Percentiles rank a stretch among this genome's conserved stretches.
Evolutionary conservation across 2,329 filamentous ascomycete species (phyloP).

Genomic region (Fusarium scirpi): DNA sequence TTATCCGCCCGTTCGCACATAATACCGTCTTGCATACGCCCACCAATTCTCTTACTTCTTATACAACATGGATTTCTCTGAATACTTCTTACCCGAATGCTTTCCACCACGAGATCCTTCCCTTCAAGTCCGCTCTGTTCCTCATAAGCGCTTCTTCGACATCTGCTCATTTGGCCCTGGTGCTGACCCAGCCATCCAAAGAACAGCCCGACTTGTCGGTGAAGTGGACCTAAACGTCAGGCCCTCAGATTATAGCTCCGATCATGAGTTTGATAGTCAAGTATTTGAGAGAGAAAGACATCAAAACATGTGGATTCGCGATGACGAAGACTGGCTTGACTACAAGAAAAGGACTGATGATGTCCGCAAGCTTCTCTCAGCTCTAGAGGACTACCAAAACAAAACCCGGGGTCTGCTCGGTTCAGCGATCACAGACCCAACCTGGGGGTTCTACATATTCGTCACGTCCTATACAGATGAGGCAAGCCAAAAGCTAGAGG

Average conservation of each 20-base stretch:
- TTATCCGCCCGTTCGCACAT: neutral
- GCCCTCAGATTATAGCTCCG: constrained; percentile 18
- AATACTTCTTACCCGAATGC: neutral
- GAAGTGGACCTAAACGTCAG: constrained; percentile 22
- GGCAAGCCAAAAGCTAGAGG: neutral
- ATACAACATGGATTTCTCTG: neutral
- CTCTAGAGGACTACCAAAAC: constrained; percentile 6
- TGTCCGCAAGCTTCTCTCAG: constrained; percentile 23
- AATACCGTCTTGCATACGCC: neutral
- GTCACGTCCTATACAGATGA: constrained; percentile 22
- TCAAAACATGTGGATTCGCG: constrained; percentile 10
- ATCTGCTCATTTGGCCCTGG: constrained; percentile 24
- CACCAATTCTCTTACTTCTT: neutral
- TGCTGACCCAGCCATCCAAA: constrained; percentile 4
- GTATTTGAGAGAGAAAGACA: constrained; percentile 22
- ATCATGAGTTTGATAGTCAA: constrained; percentile 15
- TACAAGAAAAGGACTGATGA: constrained; percentile 16
- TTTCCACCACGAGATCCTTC: constrained; percentile 17
- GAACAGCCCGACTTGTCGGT: constrained; percentile 9
- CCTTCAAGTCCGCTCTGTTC: constrained; percentile 10
- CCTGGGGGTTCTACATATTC: constrained; percentile 33
- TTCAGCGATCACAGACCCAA: constrained; percentile 16
- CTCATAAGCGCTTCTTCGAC: constrained; percentile 17
- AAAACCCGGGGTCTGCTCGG: constrained; percentile 2
- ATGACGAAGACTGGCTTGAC: constrained; percentile 18